Evolutionary conservation across 352 stramenopile species (phyloP).

Genomic region (Globisporangium radiosum): DNA sequence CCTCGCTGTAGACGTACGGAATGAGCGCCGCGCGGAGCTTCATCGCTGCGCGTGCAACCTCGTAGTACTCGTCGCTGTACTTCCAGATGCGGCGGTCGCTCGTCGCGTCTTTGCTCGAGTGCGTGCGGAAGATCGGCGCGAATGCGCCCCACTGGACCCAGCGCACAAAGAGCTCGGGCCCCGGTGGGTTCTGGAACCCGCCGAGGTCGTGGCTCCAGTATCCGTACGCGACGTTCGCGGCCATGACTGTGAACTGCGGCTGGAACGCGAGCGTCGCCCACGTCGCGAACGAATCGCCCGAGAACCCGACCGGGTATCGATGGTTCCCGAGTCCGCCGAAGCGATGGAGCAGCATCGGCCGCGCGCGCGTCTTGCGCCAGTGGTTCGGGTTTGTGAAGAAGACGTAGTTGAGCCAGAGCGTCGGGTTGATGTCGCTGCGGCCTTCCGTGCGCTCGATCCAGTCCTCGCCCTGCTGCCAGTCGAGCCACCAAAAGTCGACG

Average conservation of each 20-base stretch:
- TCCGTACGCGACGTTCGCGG: conserved; percentile 38
- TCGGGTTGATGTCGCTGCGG: conserved; percentile 32
- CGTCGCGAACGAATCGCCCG: conserved; percentile 27
- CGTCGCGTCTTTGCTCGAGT: conserved; percentile 26
- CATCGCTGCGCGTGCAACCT: conserved; percentile 23
- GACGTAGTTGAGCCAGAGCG: conserved; percentile 42
- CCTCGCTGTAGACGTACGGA: conserved; percentile 43
- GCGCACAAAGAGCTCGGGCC: conserved; percentile 30
- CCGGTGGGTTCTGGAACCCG: conserved; percentile 21
- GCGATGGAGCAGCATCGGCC: conserved; percentile 34
- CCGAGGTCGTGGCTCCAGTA: conserved; percentile 49
- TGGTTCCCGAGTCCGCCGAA: conserved; percentile 48
- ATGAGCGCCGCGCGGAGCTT: conserved; percentile 23
- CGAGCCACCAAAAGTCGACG: conserved; percentile 57
- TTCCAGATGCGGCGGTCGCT: conserved; percentile 31
- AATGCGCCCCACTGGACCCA: conserved; percentile 43
- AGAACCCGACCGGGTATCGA: conserved; percentile 49
- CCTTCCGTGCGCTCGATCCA: conserved; percentile 23
- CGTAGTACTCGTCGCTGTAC: conserved; percentile 21
- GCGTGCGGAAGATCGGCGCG: conserved; percentile 32
- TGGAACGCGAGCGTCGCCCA: conserved; percentile 38
- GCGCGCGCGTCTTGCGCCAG: conserved; percentile 14
- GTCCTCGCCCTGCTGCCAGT: conserved; percentile 53
- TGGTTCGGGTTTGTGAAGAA: conserved; percentile 32
- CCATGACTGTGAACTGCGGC: conserved; percentile 39